Conservation (phyloP, 1,284 basidiomycete genomes). For the Erythrobasidium hasegawianum region DNA sequence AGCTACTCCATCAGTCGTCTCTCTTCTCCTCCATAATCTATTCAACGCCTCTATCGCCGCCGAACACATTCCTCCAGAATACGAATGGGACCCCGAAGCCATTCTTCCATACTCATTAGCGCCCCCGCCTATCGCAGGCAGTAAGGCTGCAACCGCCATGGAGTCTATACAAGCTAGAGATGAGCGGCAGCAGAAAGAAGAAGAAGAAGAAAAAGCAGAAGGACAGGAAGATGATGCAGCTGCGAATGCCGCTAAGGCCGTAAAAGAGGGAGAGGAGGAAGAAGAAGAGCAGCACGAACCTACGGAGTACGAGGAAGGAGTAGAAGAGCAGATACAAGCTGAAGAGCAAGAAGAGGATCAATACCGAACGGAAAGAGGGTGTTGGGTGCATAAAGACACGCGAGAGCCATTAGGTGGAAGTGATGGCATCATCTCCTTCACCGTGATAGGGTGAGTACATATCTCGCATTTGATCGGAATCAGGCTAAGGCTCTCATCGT, state of each 20-base stretch:
- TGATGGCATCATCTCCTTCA: constrained; percentile 72
- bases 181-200: not conserved
- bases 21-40: constrained; percentile 83
- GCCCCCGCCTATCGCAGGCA: not conserved
- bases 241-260: constrained; percentile 44
- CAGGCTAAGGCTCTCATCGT: not conserved
- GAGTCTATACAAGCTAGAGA: constrained; percentile 7
- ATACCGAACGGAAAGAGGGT: constrained; percentile 54
- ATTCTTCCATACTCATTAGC: constrained; percentile 38
- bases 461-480: no score
- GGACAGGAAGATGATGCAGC: constrained; percentile 39
- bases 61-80: constrained; percentile 80
- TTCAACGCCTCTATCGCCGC: constrained; percentile 97
- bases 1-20: constrained; percentile 89
- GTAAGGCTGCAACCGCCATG: constrained; percentile 1
- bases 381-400: constrained; percentile 74
- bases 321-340: constrained; percentile 39
- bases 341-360: constrained; percentile 47
- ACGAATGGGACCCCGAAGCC: constrained; percentile 74
- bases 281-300: constrained; percentile 8
- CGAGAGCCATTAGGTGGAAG: constrained; percentile 68
- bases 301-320: constrained; percentile 29
- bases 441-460: constrained; percentile 74
- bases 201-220: not conserved
- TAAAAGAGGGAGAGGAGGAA: constrained; percentile 10